These are phyloP conservation scores for Hypholoma fasciculare DNA, from an alignment of 768 basidiomycete species.

Conservation along the genomic window DNA sequence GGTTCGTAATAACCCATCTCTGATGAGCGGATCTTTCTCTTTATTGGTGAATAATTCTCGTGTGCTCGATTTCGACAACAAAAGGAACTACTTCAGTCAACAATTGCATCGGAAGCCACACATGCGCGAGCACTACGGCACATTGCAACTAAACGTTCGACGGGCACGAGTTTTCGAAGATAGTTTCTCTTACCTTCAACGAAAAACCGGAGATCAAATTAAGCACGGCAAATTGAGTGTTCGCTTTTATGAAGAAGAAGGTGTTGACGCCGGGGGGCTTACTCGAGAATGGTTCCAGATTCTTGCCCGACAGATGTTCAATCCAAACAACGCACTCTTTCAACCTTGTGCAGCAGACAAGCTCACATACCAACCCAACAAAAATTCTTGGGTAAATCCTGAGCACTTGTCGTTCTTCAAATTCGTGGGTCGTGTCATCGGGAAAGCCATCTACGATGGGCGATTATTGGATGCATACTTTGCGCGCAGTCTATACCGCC, in stretches of 20 bases:
- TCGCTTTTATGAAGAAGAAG: conserved; percentile 96
- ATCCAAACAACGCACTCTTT: conserved; percentile 97
- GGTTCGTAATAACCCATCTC: conserved; percentile 96
- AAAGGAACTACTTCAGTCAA: conserved; percentile 93
- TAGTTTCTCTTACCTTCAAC: conserved; percentile 89
- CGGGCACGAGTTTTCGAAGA: conserved; percentile 95
- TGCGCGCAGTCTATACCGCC: conserved; percentile 93
- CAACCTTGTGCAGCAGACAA: conserved; percentile 96
- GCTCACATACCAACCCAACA: conserved; percentile 95
- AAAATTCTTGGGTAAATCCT: conserved; percentile 90
- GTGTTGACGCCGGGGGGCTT: conserved; percentile 97
- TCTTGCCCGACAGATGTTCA: conserved; percentile 97
- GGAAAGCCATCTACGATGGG: conserved; percentile 97
- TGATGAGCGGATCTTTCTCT: conserved; percentile 98
- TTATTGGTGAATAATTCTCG: conserved; percentile 93
- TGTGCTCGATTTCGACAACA: conserved; percentile 99
- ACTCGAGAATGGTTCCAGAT: conserved; percentile 99
- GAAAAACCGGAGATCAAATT: conserved; percentile 92
- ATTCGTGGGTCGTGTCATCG: conserved; percentile 96
- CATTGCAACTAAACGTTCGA: conserved; percentile 87
- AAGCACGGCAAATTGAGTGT: conserved; percentile 97
- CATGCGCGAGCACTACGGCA: conserved; percentile 76
- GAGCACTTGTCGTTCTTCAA: conserved; percentile 98
- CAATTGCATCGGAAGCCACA: conserved; percentile 86
- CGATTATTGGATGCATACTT: conserved; percentile 98